Evolutionary conservation across 176 grass and related monocot species (phyloP).

Genomic region (Bothriochloa decipiens): DNA sequence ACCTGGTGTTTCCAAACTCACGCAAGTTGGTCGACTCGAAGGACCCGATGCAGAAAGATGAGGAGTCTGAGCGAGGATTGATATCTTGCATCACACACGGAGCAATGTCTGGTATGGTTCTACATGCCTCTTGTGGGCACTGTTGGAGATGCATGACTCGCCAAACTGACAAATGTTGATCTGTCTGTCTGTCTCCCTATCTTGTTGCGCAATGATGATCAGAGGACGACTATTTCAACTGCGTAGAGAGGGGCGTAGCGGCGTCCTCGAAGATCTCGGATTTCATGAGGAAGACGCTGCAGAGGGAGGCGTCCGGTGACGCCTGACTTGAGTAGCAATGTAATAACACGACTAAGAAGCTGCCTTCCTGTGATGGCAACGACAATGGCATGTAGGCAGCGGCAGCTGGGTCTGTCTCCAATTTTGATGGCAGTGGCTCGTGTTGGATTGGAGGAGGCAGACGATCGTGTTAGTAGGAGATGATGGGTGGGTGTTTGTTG

Average conservation of each 20-base stretch:
- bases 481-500: background rate
- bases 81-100: constrained; percentile 72
- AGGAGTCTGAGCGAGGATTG: constrained; percentile 55
- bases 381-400: background rate
- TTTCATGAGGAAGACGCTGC: constrained; percentile 73
- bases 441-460: background rate
- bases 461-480: background rate
- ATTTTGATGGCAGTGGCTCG: background rate
- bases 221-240: constrained; percentile 72
- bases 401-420: background rate
- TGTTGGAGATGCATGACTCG: background rate
- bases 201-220: background rate
- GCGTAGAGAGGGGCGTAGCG: constrained; percentile 68
- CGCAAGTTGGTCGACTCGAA: constrained; percentile 50
- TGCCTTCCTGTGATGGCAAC: background rate
- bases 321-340: background rate
- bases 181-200: background rate
- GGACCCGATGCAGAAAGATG: constrained; percentile 52
- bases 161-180: background rate
- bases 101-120: constrained; percentile 64
- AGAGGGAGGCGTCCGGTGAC: constrained; percentile 48
- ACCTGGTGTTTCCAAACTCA: constrained; percentile 87
- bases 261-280: constrained; percentile 75
- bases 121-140: background rate
- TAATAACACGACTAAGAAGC: background rate